A percentile compares a stretch with the other conserved stretches of the same genome.
Conservation (phyloP, 257 asterid species). For the Striga asiatica region DNA sequence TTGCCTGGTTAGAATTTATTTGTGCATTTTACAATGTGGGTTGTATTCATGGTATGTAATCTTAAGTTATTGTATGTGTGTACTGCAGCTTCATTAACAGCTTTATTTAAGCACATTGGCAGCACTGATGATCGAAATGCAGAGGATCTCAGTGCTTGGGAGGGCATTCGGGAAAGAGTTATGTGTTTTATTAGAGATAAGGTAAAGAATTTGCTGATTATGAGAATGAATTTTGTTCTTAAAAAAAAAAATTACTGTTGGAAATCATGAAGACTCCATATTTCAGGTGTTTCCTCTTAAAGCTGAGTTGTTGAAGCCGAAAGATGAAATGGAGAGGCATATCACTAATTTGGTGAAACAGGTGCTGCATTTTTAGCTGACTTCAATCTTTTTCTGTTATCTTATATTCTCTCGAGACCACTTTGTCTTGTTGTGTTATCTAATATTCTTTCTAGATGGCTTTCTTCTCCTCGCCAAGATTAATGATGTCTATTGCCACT, state of each 20-base stretch:
- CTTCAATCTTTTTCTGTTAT: background rate
- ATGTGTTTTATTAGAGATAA: conserved; percentile 75
- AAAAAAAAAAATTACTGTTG: no score
- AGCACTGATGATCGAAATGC: conserved; percentile 69
- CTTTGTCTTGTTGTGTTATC: no score
- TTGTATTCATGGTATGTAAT: background rate
- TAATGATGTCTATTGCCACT: conserved; percentile 3
- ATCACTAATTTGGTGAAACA: conserved; percentile 77
- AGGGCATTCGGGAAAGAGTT: conserved; percentile 80
- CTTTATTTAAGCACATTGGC: conserved; percentile 78
- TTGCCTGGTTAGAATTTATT: conserved; percentile 1
- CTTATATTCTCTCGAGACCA: background rate
- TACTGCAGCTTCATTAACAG: conserved; percentile 81
- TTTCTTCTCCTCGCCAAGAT: background rate
- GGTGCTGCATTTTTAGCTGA: conserved; percentile 30
- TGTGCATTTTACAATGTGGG: background rate
- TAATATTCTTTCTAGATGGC: no score
- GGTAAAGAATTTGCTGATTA: conserved; percentile 27
- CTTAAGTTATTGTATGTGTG: conserved; percentile 17
- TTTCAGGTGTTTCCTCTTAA: conserved; percentile 84
- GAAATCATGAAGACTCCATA: no score
- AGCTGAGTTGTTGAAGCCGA: conserved; percentile 70
- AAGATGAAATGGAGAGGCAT: conserved; percentile 85
- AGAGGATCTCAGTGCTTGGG: conserved; percentile 73
- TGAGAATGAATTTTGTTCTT: background rate